phyloP scores from a whole-genome alignment of 306 rosid genomes.

The Casuarina glauca region DNA sequence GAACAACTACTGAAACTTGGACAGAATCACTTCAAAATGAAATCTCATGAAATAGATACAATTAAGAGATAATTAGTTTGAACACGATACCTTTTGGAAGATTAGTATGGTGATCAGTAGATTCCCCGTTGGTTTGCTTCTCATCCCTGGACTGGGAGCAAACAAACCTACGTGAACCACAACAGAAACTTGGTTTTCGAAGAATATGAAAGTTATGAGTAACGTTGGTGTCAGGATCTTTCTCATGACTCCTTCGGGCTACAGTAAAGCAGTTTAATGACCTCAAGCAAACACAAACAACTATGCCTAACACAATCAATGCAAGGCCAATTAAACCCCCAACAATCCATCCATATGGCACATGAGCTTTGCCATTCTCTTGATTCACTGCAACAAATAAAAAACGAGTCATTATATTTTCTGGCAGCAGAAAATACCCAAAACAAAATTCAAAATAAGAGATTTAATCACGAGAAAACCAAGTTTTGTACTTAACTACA shows the following conservation, averaged over 20 bases:
- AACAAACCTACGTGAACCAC: constrained; percentile 84
- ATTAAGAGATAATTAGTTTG: constrained; percentile 17
- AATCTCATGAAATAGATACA: constrained; percentile 17
- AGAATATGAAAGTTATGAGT: constrained; percentile 83
- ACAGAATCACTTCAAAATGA: constrained; percentile 14
- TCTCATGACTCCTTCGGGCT: constrained; percentile 45
- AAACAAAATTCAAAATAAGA: background rate
- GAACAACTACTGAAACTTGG: background rate
- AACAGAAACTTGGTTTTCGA: constrained; percentile 80
- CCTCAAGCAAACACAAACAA: constrained; percentile 56
- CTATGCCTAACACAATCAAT: constrained; percentile 55
- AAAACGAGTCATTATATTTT: constrained; percentile 2
- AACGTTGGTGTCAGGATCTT: constrained; percentile 57
- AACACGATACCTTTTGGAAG: constrained; percentile 72
- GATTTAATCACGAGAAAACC: background rate
- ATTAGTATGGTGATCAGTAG: constrained; percentile 50
- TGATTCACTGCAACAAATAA: constrained; percentile 46
- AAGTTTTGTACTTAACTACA: background rate
- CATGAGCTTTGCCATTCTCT: constrained; percentile 58
- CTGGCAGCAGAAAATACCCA: background rate
- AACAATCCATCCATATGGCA: constrained; percentile 81
- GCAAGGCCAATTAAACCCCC: constrained; percentile 67
- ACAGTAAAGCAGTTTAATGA: constrained; percentile 58
- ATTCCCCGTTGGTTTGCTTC: constrained; percentile 66
- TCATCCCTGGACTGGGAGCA: constrained; percentile 65